phyloP scores from a whole-genome alignment of 208 protist genomes.

The Trypanosoma platydactyli region DNA sequence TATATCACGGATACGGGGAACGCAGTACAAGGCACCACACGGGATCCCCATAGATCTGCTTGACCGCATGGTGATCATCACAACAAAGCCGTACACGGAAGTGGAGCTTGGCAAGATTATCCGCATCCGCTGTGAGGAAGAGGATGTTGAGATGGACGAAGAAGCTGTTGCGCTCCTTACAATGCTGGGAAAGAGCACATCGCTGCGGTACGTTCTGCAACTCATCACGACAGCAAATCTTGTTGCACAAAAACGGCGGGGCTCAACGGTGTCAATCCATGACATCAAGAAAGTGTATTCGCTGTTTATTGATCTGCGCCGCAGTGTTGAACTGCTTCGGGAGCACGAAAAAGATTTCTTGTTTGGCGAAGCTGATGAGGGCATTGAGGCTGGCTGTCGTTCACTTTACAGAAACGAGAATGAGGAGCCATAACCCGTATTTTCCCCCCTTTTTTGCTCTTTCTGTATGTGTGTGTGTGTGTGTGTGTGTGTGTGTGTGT shows the following conservation, averaged over 20 bases:
- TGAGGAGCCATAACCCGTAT: conserved; percentile 22
- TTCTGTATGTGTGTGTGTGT: no score
- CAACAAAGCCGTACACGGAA: conserved; percentile 95
- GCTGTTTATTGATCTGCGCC: conserved; percentile 98
- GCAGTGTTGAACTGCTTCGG: conserved; percentile 88
- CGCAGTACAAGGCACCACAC: conserved; percentile 97
- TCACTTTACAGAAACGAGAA: conserved; percentile 32
- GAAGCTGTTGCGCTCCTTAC: conserved; percentile 96
- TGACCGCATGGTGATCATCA: conserved; percentile 99
- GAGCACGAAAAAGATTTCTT: conserved; percentile 92
- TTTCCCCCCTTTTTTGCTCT: conserved; percentile 14
- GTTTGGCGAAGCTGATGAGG: conserved; percentile 87
- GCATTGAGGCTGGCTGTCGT: conserved; percentile 48
- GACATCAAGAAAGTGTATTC: conserved; percentile 98
- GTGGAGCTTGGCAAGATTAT: conserved; percentile 97
- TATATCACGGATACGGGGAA: conserved; percentile 99
- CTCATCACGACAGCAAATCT: conserved; percentile 98
- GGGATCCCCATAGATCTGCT: conserved; percentile 99
- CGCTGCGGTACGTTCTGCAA: conserved; percentile 99
- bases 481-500: no score
- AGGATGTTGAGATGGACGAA: conserved; percentile 98
- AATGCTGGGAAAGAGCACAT: conserved; percentile 95
- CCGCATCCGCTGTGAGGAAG: conserved; percentile 97
- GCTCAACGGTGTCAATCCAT: conserved; percentile 90
- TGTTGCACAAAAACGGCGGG: conserved; percentile 94